Percentiles rank a stretch among this genome's conserved stretches.
phyloP scores from a whole-genome alignment of 75 land plant genomes.

The Picea glauca region DNA sequence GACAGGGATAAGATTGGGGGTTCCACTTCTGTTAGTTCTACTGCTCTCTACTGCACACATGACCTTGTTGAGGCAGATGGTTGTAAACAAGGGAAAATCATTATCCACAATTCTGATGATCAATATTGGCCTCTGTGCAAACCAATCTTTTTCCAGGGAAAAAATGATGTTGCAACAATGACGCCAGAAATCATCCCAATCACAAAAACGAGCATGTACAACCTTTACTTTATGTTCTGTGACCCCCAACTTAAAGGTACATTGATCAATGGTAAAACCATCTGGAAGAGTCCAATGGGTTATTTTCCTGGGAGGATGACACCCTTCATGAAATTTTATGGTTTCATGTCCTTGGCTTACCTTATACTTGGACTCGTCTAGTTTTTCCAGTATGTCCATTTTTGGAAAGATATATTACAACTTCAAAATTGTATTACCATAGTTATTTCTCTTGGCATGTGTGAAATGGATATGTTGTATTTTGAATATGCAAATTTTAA shows the following conservation, averaged over 20 bases:
- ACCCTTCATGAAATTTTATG: slow-evolving; percentile 72
- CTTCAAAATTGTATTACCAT: slow-evolving; percentile 75
- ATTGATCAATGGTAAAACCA: slow-evolving; percentile 46
- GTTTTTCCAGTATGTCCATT: slow-evolving; percentile 71
- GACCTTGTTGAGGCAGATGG: slow-evolving; percentile 59
- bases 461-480: slow-evolving; percentile 84
- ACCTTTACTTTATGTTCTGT: slow-evolving; percentile 76
- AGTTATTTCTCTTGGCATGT: slow-evolving; percentile 72
- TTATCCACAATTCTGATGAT: slow-evolving; percentile 33
- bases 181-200: slow-evolving; percentile 41
- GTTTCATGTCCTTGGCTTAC: slow-evolving; percentile 71
- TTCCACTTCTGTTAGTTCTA: slow-evolving; percentile 51
- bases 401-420: slow-evolving; percentile 74
- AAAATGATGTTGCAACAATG: slow-evolving; percentile 28
- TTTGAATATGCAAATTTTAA: slow-evolving; percentile 85
- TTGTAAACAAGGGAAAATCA: slow-evolving; percentile 57
- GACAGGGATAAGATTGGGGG: slow-evolving; percentile 42
- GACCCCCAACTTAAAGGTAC: slow-evolving; percentile 54
- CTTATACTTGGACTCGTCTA: slow-evolving; percentile 59
- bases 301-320: slow-evolving; percentile 85
- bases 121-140: slow-evolving; percentile 54
- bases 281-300: slow-evolving; percentile 81
- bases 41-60: slow-evolving; percentile 62
- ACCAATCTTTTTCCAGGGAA: slow-evolving; percentile 28
- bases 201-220: slow-evolving; percentile 79